A percentile compares a stretch with the other conserved stretches of the same genome.
These are phyloP conservation scores for Pseudocercospora cruenta DNA, from an alignment of 2,329 filamentous ascomycete genomes.

Conservation along the genomic window DNA sequence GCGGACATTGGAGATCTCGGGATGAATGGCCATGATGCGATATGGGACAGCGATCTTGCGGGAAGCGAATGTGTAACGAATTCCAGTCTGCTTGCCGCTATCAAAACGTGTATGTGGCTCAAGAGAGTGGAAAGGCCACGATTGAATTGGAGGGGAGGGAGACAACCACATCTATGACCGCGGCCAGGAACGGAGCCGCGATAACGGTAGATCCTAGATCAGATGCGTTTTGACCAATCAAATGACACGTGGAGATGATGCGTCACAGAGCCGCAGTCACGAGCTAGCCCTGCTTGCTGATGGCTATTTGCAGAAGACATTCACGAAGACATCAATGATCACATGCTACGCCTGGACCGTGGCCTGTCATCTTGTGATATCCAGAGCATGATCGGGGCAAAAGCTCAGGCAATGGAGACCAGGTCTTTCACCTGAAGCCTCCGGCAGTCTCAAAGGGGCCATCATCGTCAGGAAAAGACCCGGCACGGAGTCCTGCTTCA, in stretches of 20 bases:
- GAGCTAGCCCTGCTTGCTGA: neutral
- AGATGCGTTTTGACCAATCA: neutral
- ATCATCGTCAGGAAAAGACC: too few relatives aligned
- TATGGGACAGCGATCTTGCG: neutral
- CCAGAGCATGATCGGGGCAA: too few relatives aligned
- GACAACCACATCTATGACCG: neutral
- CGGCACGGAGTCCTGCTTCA: too few relatives aligned
- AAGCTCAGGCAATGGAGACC: too few relatives aligned
- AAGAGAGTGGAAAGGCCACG: neutral
- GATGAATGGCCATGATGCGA: slow-evolving; percentile 27
- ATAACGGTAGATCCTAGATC: neutral
- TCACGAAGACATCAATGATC: neutral
- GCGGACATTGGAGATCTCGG: slow-evolving; percentile 16
- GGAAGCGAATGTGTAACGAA: neutral
- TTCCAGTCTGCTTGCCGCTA: neutral
- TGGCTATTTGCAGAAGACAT: neutral
- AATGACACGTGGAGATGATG: neutral
- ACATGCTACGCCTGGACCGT: neutral
- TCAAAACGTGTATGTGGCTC: neutral
- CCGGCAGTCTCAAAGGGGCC: too few relatives aligned
- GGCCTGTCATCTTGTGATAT: neutral
- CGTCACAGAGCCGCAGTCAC: slow-evolving; percentile 2
- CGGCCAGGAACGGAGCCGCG: slow-evolving; percentile 1
- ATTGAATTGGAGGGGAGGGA: neutral
- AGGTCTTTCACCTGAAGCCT: too few relatives aligned